phyloP scores from a whole-genome alignment of 441 rosid genomes.

The Pelargonium myrrhifolium region DNA sequence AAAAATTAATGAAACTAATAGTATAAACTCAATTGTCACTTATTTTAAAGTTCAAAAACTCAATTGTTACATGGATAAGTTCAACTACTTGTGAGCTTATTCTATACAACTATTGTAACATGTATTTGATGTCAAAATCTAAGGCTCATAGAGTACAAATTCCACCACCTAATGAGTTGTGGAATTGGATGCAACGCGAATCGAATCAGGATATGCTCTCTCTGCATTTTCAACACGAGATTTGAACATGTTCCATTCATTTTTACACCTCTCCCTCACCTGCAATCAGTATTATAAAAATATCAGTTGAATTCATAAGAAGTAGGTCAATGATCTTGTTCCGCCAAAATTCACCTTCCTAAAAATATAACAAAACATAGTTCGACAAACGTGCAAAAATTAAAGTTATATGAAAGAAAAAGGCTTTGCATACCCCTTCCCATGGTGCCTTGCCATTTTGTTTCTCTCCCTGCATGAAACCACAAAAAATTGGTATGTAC shows the following conservation, averaged over 20 bases:
- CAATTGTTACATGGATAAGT: too few species aligned
- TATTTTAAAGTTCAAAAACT: too few species aligned
- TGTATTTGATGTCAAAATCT: constrained; percentile 14
- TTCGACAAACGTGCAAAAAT: neutral
- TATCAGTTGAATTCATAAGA: neutral
- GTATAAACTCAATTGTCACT: too few species aligned
- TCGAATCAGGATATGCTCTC: constrained; percentile 37
- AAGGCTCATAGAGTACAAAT: neutral
- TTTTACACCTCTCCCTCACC: constrained; percentile 88
- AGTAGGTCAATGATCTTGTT: neutral
- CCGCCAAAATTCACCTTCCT: neutral
- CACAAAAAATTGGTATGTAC: neutral
- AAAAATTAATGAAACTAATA: too few species aligned
- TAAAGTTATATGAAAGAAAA: neutral
- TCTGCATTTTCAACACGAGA: constrained; percentile 61
- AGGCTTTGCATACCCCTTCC: constrained; percentile 59
- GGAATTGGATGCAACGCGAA: constrained; percentile 32
- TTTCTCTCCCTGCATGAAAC: constrained; percentile 54
- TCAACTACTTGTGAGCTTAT: neutral
- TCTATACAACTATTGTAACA: constrained; percentile 18
- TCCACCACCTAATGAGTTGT: constrained; percentile 30
- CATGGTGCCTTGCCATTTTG: constrained; percentile 61
- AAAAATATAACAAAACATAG: neutral
- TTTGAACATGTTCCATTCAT: constrained; percentile 82
- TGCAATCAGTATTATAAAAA: constrained; percentile 20